A percentile compares a stretch with the other conserved stretches of the same genome.
Evolutionary conservation across 2,329 filamentous ascomycete genomes (phyloP).

Genomic region (Xylariaceae sp.): DNA sequence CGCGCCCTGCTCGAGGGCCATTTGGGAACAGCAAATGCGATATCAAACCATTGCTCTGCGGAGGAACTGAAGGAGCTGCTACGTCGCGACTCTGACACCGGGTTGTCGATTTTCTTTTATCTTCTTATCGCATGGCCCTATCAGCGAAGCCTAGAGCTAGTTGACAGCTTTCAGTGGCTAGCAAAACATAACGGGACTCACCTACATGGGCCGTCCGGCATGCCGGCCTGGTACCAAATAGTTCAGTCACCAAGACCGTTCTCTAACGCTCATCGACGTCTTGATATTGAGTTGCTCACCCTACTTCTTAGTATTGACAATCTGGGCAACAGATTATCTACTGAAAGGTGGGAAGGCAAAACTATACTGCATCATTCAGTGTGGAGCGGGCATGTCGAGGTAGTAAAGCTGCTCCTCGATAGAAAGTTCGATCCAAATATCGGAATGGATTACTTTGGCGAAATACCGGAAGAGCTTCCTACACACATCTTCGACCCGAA

Average conservation of each 20-base stretch:
- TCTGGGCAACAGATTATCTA: background rate
- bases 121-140: background rate
- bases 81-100: background rate
- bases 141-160: background rate
- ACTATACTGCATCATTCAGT: conserved; percentile 1
- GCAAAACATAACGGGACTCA: background rate
- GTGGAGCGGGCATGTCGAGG: conserved; percentile 5
- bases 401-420: conserved; percentile 9
- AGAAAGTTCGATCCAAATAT: conserved; percentile 1
- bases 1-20: conserved; percentile 1
- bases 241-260: conserved; percentile 1
- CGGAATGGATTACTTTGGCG: background rate
- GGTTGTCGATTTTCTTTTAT: conserved; percentile 1
- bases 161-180: conserved; percentile 7
- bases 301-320: background rate
- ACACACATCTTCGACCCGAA: background rate
- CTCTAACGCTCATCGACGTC: conserved; percentile 2
- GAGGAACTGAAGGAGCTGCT: background rate
- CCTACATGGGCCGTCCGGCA: background rate
- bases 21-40: background rate
- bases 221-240: conserved; percentile 5
- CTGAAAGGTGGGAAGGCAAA: conserved; percentile 2
- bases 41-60: background rate
- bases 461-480: background rate
- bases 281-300: background rate